phyloP scores from a whole-genome alignment of 768 basidiomycete genomes.

The Tulasnella sp. region DNA sequence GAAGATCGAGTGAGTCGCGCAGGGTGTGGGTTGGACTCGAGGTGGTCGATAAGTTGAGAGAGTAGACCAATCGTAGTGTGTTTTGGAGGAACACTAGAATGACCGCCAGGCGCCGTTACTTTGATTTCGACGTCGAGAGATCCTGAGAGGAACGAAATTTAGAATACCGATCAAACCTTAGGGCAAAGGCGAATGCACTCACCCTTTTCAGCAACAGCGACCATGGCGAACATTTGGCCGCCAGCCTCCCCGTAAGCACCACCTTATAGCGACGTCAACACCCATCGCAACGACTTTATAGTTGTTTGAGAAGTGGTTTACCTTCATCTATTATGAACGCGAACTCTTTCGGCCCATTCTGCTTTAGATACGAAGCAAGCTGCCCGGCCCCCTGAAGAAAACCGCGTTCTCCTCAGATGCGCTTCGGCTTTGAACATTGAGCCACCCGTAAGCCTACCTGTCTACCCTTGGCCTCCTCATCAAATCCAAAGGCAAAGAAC shows the following conservation, averaged over 20 bases:
- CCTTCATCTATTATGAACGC: slow-evolving; percentile 85
- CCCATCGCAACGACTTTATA: no score
- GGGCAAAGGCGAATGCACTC: background rate
- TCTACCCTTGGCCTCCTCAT: slow-evolving; percentile 54
- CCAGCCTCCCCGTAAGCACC: slow-evolving; percentile 35
- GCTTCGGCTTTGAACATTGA: no score
- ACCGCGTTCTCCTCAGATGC: no score
- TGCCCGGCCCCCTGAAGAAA: slow-evolving; percentile 32
- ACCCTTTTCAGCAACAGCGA: slow-evolving; percentile 61
- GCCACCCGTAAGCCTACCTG: slow-evolving; percentile 27
- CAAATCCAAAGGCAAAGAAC: slow-evolving; percentile 59
- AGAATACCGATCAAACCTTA: no score
- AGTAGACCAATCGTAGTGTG: slow-evolving; percentile 79
- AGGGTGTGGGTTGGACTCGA: slow-evolving; percentile 50
- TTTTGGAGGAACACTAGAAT: slow-evolving; percentile 69
- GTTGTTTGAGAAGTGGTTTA: no score
- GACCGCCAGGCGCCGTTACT: slow-evolving; percentile 63
- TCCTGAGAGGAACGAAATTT: slow-evolving; percentile 22
- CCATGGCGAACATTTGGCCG: slow-evolving; percentile 47
- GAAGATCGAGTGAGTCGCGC: slow-evolving; percentile 41
- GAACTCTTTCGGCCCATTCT: slow-evolving; percentile 61
- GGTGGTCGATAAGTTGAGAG: slow-evolving; percentile 51
- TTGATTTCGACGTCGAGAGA: slow-evolving; percentile 49
- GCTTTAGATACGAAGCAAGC: slow-evolving; percentile 36
- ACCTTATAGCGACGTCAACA: no score